Percentiles rank a stretch among this genome's conserved stretches.
Conservation (phyloP, 2,329 filamentous ascomycete genomes). For the Onygenales sp. region DNA sequence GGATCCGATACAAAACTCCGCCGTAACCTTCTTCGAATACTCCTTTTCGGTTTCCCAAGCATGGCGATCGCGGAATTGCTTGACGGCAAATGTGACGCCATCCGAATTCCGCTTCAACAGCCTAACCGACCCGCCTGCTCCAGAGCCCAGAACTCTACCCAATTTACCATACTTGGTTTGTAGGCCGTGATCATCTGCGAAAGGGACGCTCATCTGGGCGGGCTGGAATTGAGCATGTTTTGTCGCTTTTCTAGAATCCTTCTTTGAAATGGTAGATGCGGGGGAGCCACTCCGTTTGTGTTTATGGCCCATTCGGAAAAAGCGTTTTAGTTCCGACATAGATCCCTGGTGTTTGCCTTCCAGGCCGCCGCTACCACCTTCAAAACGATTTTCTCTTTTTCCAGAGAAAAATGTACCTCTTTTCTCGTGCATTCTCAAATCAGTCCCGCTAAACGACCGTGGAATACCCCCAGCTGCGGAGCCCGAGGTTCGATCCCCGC, state of each 20-base stretch:
- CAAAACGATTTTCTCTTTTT: slow-evolving; percentile 42
- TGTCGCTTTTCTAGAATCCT: slow-evolving; percentile 40
- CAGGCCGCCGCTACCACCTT: slow-evolving; percentile 37
- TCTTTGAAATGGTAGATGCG: slow-evolving; percentile 48
- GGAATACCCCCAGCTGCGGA: slow-evolving; percentile 26
- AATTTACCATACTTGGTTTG: slow-evolving; percentile 92
- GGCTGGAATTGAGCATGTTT: slow-evolving; percentile 47
- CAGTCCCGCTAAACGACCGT: slow-evolving; percentile 36
- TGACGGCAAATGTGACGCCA: slow-evolving; percentile 89
- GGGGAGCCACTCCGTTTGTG: slow-evolving; percentile 55
- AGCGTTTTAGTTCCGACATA: slow-evolving; percentile 93
- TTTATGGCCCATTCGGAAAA: slow-evolving; percentile 71
- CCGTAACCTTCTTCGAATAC: slow-evolving; percentile 96
- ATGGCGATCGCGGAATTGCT: slow-evolving; percentile 88
- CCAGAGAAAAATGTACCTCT: slow-evolving; percentile 46
- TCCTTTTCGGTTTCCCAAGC: slow-evolving; percentile 90
- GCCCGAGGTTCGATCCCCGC: slow-evolving; percentile 42
- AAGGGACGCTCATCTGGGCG: slow-evolving; percentile 54
- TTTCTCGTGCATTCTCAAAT: slow-evolving; percentile 39
- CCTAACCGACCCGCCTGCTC: slow-evolving; percentile 87
- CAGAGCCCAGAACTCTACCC: slow-evolving; percentile 84
- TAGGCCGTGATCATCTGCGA: slow-evolving; percentile 86
- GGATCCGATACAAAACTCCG: slow-evolving; percentile 95
- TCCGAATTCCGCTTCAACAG: slow-evolving; percentile 91
- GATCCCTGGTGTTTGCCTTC: slow-evolving; percentile 58